phyloP scores from a whole-genome alignment of 139 green algal genomes.

The Diplosphaera chodatii region DNA sequence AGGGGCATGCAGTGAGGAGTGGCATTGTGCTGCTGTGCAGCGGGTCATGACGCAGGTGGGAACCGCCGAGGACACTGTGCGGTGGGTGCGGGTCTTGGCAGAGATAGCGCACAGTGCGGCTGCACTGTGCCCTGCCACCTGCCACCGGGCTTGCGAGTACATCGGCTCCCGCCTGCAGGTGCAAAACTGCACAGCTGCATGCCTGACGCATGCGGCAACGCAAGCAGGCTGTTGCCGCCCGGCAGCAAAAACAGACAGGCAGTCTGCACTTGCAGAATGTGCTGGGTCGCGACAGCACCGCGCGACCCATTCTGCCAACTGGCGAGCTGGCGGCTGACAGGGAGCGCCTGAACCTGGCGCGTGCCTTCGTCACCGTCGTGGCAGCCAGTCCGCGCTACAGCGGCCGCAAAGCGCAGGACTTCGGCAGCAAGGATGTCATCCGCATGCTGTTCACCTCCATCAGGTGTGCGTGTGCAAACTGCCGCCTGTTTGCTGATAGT shows the following conservation, averaged over 20 bases:
- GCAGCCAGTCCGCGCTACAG: slow-evolving; percentile 26
- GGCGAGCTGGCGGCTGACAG: not conserved
- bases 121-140: slow-evolving; percentile 42
- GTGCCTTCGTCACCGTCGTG: slow-evolving; percentile 43
- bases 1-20: too few relatives aligned
- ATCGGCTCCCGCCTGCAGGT: slow-evolving; percentile 32
- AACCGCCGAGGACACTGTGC: slow-evolving; percentile 25
- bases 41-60: slow-evolving; percentile 18
- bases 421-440: slow-evolving; percentile 32
- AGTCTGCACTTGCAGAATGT: not conserved
- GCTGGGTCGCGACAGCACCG: not conserved
- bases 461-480: too few relatives aligned
- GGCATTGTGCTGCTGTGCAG: slow-evolving; percentile 23
- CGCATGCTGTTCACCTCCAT: slow-evolving; percentile 18
- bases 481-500: too few relatives aligned
- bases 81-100: slow-evolving; percentile 59
- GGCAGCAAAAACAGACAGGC: too few relatives aligned
- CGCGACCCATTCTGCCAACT: slow-evolving; percentile 1
- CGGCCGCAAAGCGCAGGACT: slow-evolving; percentile 1
- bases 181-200: too few relatives aligned
- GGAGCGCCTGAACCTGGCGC: slow-evolving; percentile 33
- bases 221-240: too few relatives aligned
- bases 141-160: slow-evolving; percentile 33
- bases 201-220: too few relatives aligned
- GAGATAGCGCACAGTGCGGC: slow-evolving; percentile 49